Percentiles rank a stretch among this genome's conserved stretches.
Evolutionary conservation across 768 basidiomycete species (phyloP).

Genomic region (Pulveroboletus frians): DNA sequence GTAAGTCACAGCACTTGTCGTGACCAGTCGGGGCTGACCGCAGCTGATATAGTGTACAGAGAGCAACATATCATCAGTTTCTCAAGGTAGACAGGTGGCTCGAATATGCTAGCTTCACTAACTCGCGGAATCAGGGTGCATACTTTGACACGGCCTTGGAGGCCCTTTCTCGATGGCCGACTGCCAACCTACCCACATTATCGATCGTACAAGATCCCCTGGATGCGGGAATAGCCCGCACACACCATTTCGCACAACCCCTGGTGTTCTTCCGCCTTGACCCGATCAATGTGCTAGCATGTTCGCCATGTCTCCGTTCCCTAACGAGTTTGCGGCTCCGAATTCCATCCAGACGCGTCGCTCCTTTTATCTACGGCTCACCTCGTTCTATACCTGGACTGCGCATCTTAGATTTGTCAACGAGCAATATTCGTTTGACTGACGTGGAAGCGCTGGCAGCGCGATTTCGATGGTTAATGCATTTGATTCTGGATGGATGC

Average conservation of each 20-base stretch:
- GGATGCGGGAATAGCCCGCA: slow-evolving; percentile 35
- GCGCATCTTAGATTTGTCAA: slow-evolving; percentile 70
- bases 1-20: slow-evolving; percentile 38
- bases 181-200: slow-evolving; percentile 36
- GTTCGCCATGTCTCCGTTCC: slow-evolving; percentile 38
- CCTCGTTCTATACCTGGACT: slow-evolving; percentile 39
- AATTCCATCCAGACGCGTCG: slow-evolving; percentile 62
- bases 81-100: slow-evolving; percentile 45
- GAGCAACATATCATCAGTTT: slow-evolving; percentile 78
- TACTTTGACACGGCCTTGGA: slow-evolving; percentile 76
- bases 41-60: slow-evolving; percentile 46
- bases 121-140: slow-evolving; percentile 47
- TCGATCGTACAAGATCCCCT: slow-evolving; percentile 68
- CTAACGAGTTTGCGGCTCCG: slow-evolving; percentile 61
- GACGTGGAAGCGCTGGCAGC: slow-evolving; percentile 54
- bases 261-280: slow-evolving; percentile 79
- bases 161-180: slow-evolving; percentile 61
- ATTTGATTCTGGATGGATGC: slow-evolving; percentile 71
- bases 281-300: slow-evolving; percentile 43
- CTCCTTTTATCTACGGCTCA: slow-evolving; percentile 34
- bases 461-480: slow-evolving; percentile 46
- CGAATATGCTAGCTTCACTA: not conserved
- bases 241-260: slow-evolving; percentile 68
- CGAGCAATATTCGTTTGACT: slow-evolving; percentile 49
- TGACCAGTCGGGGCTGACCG: slow-evolving; percentile 1